Evolutionary conservation across 768 basidiomycete genomes (phyloP), one percentile per base, ranked within the genome.

Genomic region (Cystoderma amianthinum): DNA sequence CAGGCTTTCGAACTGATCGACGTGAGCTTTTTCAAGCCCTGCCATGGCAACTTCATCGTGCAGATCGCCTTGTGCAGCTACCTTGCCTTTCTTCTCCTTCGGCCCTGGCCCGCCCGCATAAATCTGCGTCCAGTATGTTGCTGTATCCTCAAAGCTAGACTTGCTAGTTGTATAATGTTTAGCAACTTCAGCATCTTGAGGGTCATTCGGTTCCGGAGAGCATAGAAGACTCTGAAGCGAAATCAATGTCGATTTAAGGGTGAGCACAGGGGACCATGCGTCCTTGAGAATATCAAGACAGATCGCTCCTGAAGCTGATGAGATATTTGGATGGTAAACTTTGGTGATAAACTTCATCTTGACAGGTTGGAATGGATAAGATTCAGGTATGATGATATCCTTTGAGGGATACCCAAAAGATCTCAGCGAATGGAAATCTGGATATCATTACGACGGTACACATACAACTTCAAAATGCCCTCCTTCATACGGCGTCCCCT

Each of bases 341-440:
- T 92, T 92, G 25, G 94, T 98, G 46, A 95, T 81, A 64, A 98
- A 97, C 60, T 93, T 94, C 91, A 97, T 96, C 74, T 97, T 96
- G 41, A 94, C 85, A 0, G 95, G 92, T 57, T 92, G 86, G 60
- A 92, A 90, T 13, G 87, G 89, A 57, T 91, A 91, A 37, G 88
- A 79, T 33, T 92, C 89, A 5, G 93, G 93, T 51, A 97, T 90
- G 15, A 84, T 72, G 49, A 97, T 97, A 56, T 97, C 93, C 89
- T 91, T 53, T 49, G n/a, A n/a, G n/a, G n/a, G n/a, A n/a, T n/a
- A n/a, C n/a, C n/a, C n/a, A n/a, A n/a, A n/a, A n/a, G n/a, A n/a
- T n/a, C n/a, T n/a, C n/a, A n/a, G n/a, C n/a, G n/a, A n/a, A n/a
- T n/a, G n/a, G n/a, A n/a, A n/a, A n/a, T n/a, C n/a, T n/a, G n/a